Evolutionary conservation across 2,329 filamentous ascomycete species (phyloP).

Genomic region (Fusarium nygamai): DNA sequence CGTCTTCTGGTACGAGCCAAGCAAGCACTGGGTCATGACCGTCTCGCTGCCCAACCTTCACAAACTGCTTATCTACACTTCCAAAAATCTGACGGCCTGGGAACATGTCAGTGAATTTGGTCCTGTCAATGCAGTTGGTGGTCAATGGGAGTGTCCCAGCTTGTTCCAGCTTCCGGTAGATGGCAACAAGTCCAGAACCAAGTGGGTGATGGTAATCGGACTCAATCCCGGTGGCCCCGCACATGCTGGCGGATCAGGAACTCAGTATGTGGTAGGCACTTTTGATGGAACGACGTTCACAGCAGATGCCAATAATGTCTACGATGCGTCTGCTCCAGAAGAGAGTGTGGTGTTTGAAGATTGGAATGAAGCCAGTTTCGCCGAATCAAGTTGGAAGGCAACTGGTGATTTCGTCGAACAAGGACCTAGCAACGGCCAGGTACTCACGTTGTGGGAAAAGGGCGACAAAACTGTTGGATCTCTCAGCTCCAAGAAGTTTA

Average conservation of each 20-base stretch:
- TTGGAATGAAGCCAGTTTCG: background rate
- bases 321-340: background rate
- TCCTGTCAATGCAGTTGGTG: background rate
- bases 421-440: background rate
- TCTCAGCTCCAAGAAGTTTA: background rate
- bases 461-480: background rate
- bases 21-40: background rate
- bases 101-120: background rate
- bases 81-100: background rate
- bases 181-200: background rate
- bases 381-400: background rate
- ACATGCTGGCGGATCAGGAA: background rate
- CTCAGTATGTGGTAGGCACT: background rate
- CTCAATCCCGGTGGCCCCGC: background rate
- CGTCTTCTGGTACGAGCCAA: background rate
- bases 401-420: background rate
- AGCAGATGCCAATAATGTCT: background rate
- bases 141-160: background rate
- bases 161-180: background rate
- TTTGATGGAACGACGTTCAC: background rate
- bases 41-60: background rate
- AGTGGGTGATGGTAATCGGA: background rate
- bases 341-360: background rate
- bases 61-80: background rate
- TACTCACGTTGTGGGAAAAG: background rate